A percentile compares a stretch with the other conserved stretches of the same genome.
phyloP scores from a whole-genome alignment of 257 asterid species.

The Coffea canephora region DNA sequence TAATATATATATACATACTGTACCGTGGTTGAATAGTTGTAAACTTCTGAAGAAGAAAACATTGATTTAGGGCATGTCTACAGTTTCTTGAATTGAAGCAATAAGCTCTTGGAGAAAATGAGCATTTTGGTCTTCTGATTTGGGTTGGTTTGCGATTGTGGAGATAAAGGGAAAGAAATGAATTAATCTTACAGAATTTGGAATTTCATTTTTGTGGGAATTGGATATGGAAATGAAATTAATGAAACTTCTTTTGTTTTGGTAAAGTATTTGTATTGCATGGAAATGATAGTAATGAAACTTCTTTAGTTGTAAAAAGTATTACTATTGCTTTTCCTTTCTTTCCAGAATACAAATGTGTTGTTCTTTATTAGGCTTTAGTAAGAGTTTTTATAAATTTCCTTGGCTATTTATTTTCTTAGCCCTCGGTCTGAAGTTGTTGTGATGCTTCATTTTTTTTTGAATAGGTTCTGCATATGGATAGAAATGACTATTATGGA shows the following conservation, averaged over 20 bases:
- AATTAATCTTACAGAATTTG: too few species aligned
- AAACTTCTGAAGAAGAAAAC: too few species aligned
- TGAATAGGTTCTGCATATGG: conserved; percentile 42
- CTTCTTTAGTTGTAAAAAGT: background rate
- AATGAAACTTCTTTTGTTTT: too few species aligned
- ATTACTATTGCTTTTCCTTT: background rate
- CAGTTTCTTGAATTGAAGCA: background rate
- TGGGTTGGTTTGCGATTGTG: background rate
- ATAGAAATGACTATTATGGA: conserved; percentile 44
- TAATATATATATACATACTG: too few species aligned
- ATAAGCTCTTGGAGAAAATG: background rate
- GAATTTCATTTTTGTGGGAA: background rate
- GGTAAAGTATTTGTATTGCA: too few species aligned
- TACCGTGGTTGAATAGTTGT: too few species aligned
- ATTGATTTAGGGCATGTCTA: background rate
- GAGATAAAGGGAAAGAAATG: background rate
- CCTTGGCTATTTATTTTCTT: background rate
- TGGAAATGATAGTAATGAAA: too few species aligned
- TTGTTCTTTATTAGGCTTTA: background rate
- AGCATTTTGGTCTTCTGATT: background rate
- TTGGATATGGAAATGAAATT: background rate
- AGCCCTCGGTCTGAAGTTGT: background rate
- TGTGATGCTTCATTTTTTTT: background rate
- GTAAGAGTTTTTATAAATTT: background rate
- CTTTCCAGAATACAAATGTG: background rate